These are phyloP conservation scores for Pseudonitzschia delicatissima DNA, from an alignment of 108 stramenopile genomes.

Conservation along the genomic window DNA sequence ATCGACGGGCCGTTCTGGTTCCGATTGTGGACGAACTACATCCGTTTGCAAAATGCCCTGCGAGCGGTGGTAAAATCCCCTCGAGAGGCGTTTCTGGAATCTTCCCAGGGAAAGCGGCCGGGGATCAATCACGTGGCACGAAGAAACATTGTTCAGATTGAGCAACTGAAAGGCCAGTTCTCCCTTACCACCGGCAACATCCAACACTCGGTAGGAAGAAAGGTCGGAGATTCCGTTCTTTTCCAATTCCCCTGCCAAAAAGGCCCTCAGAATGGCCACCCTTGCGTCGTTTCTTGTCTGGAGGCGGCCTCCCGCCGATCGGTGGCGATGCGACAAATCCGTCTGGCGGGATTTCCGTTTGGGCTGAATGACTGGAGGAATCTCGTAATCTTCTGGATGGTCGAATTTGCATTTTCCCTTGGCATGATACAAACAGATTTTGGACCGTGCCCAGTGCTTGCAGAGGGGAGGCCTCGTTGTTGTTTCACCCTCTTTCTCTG, in stretches of 20 bases:
- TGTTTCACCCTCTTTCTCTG: too few species aligned
- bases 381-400: neutral
- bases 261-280: neutral
- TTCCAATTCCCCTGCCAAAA: neutral
- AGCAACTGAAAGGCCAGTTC: slow-evolving; percentile 7
- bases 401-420: neutral
- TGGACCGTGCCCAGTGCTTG: slow-evolving; percentile 1
- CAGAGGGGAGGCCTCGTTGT: neutral
- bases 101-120: neutral
- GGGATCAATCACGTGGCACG: neutral
- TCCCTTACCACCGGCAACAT: slow-evolving; percentile 4
- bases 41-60: neutral
- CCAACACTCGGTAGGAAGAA: neutral
- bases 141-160: neutral
- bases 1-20: neutral
- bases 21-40: neutral
- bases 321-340: neutral
- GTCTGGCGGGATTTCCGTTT: neutral
- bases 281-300: neutral
- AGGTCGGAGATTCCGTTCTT: neutral
- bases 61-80: slow-evolving; percentile 3
- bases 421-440: neutral
- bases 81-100: neutral
- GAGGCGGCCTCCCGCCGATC: neutral
- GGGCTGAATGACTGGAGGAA: neutral